Evolutionary conservation across 192 early-diverging fungal genomes (phyloP), one percentile per base, ranked within the genome.

Genomic region (Linderina pennispora): DNA sequence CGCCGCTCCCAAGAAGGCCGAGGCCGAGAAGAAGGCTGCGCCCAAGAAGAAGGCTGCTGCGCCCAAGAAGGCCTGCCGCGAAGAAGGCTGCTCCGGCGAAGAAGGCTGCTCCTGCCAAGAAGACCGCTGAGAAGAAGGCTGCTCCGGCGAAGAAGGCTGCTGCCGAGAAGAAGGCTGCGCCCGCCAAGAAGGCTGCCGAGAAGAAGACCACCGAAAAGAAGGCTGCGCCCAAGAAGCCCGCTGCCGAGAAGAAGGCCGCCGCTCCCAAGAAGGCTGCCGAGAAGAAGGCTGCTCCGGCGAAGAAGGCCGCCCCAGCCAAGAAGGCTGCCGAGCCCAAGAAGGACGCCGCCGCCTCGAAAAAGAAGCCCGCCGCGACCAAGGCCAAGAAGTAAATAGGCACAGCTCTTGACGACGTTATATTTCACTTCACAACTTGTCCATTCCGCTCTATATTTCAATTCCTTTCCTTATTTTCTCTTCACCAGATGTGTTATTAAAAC

Each of bases 321-420:
- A 60, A 52, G 58, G n/a, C 48, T 4, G 33, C 56, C 2, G 42
- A 16, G 17, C 36, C 45, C 44, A 65, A 53, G 37, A 61, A 61
- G 55, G 31, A 43, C 31, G 43, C 50, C 31, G 43, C 45, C 28
- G 35, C 36, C 33, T 48, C 47, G 53, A 45, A 50, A 48, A 58
- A 49, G 42, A 32, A 55, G 43, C 20, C 45, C 5, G 39, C 28
- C 32, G 34, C 47, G 53, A 56, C 37, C 36, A n/a, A 32, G 23
- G 3, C 48, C 19, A 21, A 31, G 28, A 31, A 31, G 28, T 31
- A 31, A 31, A 31, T 31, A 8, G 28, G 28, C 28, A 31, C 28
- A 31, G n/a, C n/a, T n/a, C n/a, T n/a, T n/a, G n/a, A n/a, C n/a
- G n/a, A n/a, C n/a, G 2, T 44, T 44, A 16, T 32, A n/a, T 20